These are phyloP conservation scores for Xerophyta viscosa DNA, from an alignment of 106 monocot genomes.

Conservation along the genomic window DNA sequence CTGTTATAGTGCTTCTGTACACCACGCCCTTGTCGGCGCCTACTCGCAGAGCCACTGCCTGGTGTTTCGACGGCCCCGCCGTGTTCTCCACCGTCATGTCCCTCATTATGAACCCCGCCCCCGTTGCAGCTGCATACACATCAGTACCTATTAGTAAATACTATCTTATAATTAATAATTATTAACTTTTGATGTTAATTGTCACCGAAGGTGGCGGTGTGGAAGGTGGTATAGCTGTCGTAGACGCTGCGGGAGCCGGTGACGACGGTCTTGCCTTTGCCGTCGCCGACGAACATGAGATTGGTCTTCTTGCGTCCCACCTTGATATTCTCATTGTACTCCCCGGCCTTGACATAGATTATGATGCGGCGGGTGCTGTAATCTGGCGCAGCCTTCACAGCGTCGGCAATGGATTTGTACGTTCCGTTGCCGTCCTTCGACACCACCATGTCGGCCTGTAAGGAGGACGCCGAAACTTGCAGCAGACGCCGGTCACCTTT, in stretches of 20 bases:
- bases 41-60: slow-evolving; percentile 78
- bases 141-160: too few species aligned
- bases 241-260: slow-evolving; percentile 25
- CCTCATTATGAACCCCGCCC: slow-evolving; percentile 53
- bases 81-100: slow-evolving; percentile 64
- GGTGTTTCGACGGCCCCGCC: slow-evolving; percentile 66
- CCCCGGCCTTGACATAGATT: slow-evolving; percentile 77
- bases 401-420: slow-evolving; percentile 51
- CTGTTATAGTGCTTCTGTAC: slow-evolving; percentile 59
- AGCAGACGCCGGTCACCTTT: slow-evolving; percentile 49
- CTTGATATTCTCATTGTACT: slow-evolving; percentile 77
- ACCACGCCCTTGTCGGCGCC: slow-evolving; percentile 70
- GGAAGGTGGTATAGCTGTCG: slow-evolving; percentile 53
- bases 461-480: slow-evolving; percentile 27
- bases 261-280: slow-evolving; percentile 33
- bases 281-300: slow-evolving; percentile 65
- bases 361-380: slow-evolving; percentile 51
- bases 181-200: too few species aligned
- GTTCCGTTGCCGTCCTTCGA: slow-evolving; percentile 78
- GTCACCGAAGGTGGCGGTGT: slow-evolving; percentile 65
- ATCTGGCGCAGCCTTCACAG: slow-evolving; percentile 75
- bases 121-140: slow-evolving; percentile 49
- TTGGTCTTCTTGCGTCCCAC: slow-evolving; percentile 51
- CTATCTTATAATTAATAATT: too few species aligned
- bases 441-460: slow-evolving; percentile 63